Base-by-base conservation (phyloP, 495 filamentous ascomycete genomes). In the Immersiella caudata region DNA sequence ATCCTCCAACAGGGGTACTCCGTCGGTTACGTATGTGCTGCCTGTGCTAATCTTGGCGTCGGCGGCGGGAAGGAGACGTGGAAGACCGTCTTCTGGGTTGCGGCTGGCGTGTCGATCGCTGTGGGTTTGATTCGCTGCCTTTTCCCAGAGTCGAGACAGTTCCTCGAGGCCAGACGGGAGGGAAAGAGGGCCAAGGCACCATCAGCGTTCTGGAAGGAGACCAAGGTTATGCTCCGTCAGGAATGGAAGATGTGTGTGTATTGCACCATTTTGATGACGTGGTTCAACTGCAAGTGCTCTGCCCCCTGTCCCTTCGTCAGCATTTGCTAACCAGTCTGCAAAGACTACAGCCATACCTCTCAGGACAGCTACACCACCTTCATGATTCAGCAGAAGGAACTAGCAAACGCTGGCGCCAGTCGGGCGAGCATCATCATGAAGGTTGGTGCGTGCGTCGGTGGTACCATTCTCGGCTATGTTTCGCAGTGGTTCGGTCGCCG, bases 301-400 rank as follows among this genome's bases (percentile, higher is more conserved):
- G 50, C 51, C 65, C 21, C 25, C 9, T 33, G 12, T 0, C 0
- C 33, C 22, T 7, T 26, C 33, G 20, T 22, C 27, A 54, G 22
- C 2, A 25, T 63, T 68, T n/a, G n/a, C 35, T 68, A 29, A 62
- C 50, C n/a, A 29, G 2, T 33, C 29, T 33, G n/a, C 46, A 12
- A 8, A 79, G 85, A 80, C 76, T 87, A 88, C 75, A 86, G 83
- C 62, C 88, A 91, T 74, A 88, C 88, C 7, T 86, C 84, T 18
- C 90, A 92, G 73, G 91, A 93, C 74, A 88, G 83, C 67, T 93
- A 93, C 75, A 91, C 89, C 2, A 93, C 91, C 7, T 92, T 92
- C 72, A 87, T 91, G 84, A 78, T 86, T 18, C 83, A 84, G 14
- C 82, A 89, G 46, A 92, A 93, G 74, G 84, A 86, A 54, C 81